Evolutionary conservation across 805 yeast genomes (phyloP).

Genomic region (Yamadazyma takamatsuzukensis): DNA sequence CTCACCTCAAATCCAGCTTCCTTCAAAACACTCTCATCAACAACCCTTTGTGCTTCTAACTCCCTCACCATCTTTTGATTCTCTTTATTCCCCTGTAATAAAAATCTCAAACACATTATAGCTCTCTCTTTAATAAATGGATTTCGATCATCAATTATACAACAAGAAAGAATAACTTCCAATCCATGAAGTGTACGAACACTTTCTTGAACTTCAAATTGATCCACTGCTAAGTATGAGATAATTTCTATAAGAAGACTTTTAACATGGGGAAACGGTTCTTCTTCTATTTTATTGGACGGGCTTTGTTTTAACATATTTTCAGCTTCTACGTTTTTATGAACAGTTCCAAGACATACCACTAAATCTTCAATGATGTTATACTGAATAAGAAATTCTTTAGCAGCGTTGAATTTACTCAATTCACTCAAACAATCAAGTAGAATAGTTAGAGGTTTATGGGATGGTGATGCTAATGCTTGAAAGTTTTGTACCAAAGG

Average conservation of each 20-base stretch:
- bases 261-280: slow-evolving; percentile 53
- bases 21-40: slow-evolving; percentile 51
- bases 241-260: slow-evolving; percentile 64
- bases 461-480: slow-evolving; percentile 10
- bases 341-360: slow-evolving; percentile 36
- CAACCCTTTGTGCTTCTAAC: slow-evolving; percentile 70
- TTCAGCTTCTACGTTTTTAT: slow-evolving; percentile 34
- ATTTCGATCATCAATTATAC: slow-evolving; percentile 83
- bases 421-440: slow-evolving; percentile 41
- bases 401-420: slow-evolving; percentile 36
- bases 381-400: slow-evolving; percentile 40
- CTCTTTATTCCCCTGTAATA: slow-evolving; percentile 57
- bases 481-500: slow-evolving; percentile 6
- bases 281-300: slow-evolving; percentile 10
- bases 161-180: slow-evolving; percentile 69
- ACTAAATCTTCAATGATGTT: slow-evolving; percentile 32
- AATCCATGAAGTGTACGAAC: slow-evolving; percentile 66
- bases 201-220: slow-evolving; percentile 59
- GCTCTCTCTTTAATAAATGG: slow-evolving; percentile 86
- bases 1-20: slow-evolving; percentile 78
- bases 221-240: slow-evolving; percentile 51
- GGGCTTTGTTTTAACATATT: slow-evolving; percentile 26
- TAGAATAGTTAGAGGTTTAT: slow-evolving; percentile 5
- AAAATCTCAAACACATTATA: slow-evolving; percentile 69
- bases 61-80: slow-evolving; percentile 77